phyloP scores from a whole-genome alignment of 441 rosid species.

The Corymbia calophylla region DNA sequence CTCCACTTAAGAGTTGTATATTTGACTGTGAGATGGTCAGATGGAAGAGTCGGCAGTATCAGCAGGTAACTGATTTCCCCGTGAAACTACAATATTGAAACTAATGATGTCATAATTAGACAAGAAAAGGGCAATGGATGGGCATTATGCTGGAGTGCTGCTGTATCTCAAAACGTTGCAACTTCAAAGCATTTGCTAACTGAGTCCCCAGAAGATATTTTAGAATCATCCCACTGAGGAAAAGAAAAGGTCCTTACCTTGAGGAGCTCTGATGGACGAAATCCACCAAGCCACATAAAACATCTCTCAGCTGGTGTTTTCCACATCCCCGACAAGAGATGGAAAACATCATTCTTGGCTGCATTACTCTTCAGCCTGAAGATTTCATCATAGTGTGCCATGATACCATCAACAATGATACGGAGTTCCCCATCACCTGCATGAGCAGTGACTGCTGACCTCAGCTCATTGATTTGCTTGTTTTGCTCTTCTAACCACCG shows the following conservation, averaged over 20 bases:
- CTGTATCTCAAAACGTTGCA: not conserved
- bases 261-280: constrained; percentile 96
- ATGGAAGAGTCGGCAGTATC: not conserved
- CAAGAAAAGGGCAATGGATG: not conserved
- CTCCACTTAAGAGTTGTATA: not conserved
- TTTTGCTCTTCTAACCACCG: constrained; percentile 97
- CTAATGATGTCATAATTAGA: not conserved
- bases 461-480: constrained; percentile 73
- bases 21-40: not conserved
- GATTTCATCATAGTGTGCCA: constrained; percentile 88
- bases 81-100: not conserved
- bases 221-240: not conserved
- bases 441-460: constrained; percentile 88
- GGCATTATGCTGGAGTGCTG: not conserved
- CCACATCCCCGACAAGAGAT: constrained; percentile 98
- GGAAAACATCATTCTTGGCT: constrained; percentile 95
- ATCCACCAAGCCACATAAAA: constrained; percentile 99
- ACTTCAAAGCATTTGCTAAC: not conserved
- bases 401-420: constrained; percentile 66
- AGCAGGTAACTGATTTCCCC: not conserved
- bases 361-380: constrained; percentile 88
- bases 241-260: constrained; percentile 37
- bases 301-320: constrained; percentile 99
- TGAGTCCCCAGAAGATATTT: not conserved
- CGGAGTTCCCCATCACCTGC: constrained; percentile 91